phyloP scores from a whole-genome alignment of 768 basidiomycete genomes.

The Trametes villosa region DNA sequence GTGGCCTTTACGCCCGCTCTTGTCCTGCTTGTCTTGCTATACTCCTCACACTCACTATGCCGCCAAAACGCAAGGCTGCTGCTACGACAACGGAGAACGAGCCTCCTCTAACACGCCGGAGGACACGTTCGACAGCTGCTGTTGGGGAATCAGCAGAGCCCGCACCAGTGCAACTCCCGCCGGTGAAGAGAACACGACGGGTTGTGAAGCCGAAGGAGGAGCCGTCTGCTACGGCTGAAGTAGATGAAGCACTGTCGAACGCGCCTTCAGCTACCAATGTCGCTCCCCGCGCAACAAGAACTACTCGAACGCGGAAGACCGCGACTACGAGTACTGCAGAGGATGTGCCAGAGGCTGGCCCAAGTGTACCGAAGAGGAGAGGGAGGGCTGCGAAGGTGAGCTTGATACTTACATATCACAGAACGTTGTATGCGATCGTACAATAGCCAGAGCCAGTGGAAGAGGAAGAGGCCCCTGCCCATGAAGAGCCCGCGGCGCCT shows the following conservation, averaged over 20 bases:
- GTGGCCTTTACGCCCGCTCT: not conserved
- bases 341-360: not conserved
- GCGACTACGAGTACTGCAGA: not conserved
- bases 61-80: constrained; percentile 38
- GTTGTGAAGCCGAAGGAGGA: constrained; percentile 3
- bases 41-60: constrained; percentile 26
- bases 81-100: constrained; percentile 16
- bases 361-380: constrained; percentile 9
- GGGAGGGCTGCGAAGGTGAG: constrained; percentile 4
- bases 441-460: not conserved
- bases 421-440: not conserved
- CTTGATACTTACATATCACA: not conserved
- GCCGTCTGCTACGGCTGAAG: constrained; percentile 6
- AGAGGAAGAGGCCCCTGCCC: not conserved
- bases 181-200: constrained; percentile 2
- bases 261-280: not conserved
- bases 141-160: constrained; percentile 8
- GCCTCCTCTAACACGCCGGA: constrained; percentile 23
- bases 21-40: too few species aligned
- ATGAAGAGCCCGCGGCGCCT: not conserved
- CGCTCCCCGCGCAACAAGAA: not conserved
- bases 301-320: constrained; percentile 10
- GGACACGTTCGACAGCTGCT: constrained; percentile 22
- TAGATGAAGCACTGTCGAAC: not conserved
- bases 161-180: not conserved